These are phyloP conservation scores for Nicotiana paniculata DNA, from an alignment of 257 asterid genomes.

Conservation along the genomic window DNA sequence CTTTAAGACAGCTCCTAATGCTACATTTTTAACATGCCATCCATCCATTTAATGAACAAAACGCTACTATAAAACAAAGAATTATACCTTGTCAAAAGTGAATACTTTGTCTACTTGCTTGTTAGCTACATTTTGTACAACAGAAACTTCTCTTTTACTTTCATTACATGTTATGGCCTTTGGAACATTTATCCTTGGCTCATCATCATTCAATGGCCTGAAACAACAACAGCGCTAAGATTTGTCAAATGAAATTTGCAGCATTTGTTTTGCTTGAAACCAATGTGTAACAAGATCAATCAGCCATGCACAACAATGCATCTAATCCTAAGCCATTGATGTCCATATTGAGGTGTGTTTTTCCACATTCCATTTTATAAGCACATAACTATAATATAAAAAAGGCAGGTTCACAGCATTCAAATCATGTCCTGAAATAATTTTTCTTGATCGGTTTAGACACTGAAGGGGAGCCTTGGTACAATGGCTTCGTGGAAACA, in stretches of 20 bases:
- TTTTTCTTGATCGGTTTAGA: not conserved
- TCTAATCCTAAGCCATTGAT: not conserved
- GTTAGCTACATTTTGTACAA: conserved; percentile 53
- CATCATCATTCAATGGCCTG: conserved; percentile 70
- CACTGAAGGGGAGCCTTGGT: too few species aligned
- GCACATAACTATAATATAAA: not conserved
- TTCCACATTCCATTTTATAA: not conserved
- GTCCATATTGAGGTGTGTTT: not conserved
- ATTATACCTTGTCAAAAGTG: conserved; percentile 69
- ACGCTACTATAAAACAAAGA: not conserved
- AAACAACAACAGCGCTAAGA: not conserved
- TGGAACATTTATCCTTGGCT: conserved; percentile 50
- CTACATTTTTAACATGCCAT: not conserved
- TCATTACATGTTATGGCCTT: conserved; percentile 61
- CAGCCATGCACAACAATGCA: not conserved
- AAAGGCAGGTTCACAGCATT: not conserved
- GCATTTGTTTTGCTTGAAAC: not conserved
- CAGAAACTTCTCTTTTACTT: conserved; percentile 58
- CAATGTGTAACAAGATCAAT: not conserved
- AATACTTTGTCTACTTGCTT: conserved; percentile 72
- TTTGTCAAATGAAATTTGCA: not conserved
- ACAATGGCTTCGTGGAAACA: not conserved
- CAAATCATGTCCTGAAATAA: not conserved
- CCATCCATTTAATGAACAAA: not conserved
- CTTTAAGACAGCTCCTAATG: not conserved